Base-by-base conservation (phyloP, 176 grass and related monocot genomes). In the Paspalum vaginatum region DNA sequence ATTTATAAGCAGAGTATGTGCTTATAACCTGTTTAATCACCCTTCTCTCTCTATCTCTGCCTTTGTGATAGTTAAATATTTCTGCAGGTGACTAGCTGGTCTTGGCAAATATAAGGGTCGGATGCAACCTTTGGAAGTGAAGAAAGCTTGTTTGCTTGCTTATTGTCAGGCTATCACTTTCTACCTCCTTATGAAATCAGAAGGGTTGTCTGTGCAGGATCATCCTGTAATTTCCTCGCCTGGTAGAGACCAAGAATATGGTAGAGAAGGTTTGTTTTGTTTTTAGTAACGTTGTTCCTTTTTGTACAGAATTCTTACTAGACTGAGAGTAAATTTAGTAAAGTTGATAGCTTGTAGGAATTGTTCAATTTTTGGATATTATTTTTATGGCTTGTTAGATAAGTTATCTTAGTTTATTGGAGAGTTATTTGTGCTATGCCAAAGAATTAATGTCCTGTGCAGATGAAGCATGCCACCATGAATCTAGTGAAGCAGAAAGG, bases 101-200 rank as follows among this genome's bases (percentile, higher is more conserved):
- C 72, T 70, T 52, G 88, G 63, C 55, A 87, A 63, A 61, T 25
- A 77, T 64, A 89, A 90, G 46, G 84, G 81, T 81, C 62, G 2
- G 47, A 84, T 93, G 84, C 82, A 82, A 11, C 80, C 78, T 72
- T 89, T 83, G 70, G 92, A 93, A 76, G 90, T 88, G 82, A 91
- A 91, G 84, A 82, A 87, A 77, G 89, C 81, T 75, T 90, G 93
- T 79, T 74, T 94, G 66, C 71, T 91, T 72, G 87, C 82, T 75
- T 92, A 98, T 77, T 95, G 88, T 83, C 95, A 95, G 75, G 68
- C 92, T 75, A 98, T 98, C 86, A 94, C 81, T 49, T 98, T 93
- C 74, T 95, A 98, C 86, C 95, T 98, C 71, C 92, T 98, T 86
- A 87, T 95, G 72, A 98, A 92, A 85, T 85, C 92, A 11, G 92